Percentiles rank a stretch among this genome's conserved stretches.
Evolutionary conservation across 345 rosid species (phyloP).

Genomic region (Diplotaxis tenuifolia): DNA sequence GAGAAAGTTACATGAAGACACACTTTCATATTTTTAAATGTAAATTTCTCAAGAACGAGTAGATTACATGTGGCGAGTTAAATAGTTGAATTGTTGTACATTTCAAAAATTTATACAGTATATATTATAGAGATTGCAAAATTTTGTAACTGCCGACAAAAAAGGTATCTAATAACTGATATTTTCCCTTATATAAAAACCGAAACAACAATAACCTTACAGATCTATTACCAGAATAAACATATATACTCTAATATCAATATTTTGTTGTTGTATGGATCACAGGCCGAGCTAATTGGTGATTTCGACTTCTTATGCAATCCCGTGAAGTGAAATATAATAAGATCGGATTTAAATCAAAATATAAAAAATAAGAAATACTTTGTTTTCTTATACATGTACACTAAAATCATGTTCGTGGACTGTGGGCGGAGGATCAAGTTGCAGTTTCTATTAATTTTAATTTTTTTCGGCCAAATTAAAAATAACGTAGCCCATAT

Average conservation of each 20-base stretch:
- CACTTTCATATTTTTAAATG: too few relatives aligned
- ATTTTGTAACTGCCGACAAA: neutral
- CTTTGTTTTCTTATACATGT: constrained; percentile 14
- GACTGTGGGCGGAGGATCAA: constrained; percentile 19
- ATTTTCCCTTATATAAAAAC: neutral
- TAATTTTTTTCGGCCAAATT: neutral
- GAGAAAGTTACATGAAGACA: too few relatives aligned
- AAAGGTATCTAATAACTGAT: neutral
- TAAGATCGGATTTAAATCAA: neutral
- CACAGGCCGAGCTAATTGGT: constrained; percentile 21
- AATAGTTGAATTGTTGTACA: neutral
- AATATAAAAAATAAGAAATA: neutral
- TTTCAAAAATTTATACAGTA: neutral
- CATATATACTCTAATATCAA: constrained; percentile 1
- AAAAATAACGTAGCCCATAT: neutral
- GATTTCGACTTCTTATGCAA: constrained; percentile 33
- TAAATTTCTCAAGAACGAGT: too few relatives aligned
- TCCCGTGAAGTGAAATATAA: constrained; percentile 35
- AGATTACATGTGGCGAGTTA: too few relatives aligned
- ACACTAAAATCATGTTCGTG: constrained; percentile 16
- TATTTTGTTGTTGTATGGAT: constrained; percentile 7
- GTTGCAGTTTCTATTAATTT: constrained; percentile 15
- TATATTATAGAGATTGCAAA: neutral
- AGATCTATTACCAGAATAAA: constrained; percentile 6
- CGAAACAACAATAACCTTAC: neutral